Evolutionary conservation across 108 stramenopile genomes (phyloP).

Genomic region (Bacterosira constricta): DNA sequence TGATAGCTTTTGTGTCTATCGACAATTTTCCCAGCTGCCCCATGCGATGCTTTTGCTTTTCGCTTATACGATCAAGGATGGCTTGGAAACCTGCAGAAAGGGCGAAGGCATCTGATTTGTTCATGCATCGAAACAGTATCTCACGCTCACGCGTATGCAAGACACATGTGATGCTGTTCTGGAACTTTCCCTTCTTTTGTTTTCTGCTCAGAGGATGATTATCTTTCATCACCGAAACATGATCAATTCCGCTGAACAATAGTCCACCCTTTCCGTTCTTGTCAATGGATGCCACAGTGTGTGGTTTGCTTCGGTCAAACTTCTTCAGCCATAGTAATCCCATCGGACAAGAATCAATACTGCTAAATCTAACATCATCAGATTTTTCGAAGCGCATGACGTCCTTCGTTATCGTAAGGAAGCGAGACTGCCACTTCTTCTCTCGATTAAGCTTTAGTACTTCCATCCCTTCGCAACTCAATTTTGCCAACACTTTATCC

Average conservation of each 20-base stretch:
- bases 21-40: conserved; percentile 5
- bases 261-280: conserved; percentile 53
- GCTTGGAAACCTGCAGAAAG: conserved; percentile 48
- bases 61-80: conserved; percentile 41
- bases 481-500: conserved; percentile 55
- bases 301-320: conserved; percentile 34
- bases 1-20: background rate
- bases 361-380: conserved; percentile 22
- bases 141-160: conserved; percentile 39
- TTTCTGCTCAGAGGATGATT: conserved; percentile 43
- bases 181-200: conserved; percentile 52
- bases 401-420: conserved; percentile 78
- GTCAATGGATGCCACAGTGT: conserved; percentile 27
- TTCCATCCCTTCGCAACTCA: conserved; percentile 61
- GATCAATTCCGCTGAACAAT: conserved; percentile 27
- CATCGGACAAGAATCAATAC: conserved; percentile 34
- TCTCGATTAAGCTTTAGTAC: conserved; percentile 82
- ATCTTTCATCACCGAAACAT: conserved; percentile 37
- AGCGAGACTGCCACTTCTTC: conserved; percentile 77
- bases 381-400: conserved; percentile 42
- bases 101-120: conserved; percentile 37
- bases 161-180: conserved; percentile 49
- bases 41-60: conserved; percentile 11
- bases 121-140: conserved; percentile 39
- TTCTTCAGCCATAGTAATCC: conserved; percentile 56